phyloP scores from a whole-genome alignment of 441 rosid genomes.

The Theobroma grandiflorum region DNA sequence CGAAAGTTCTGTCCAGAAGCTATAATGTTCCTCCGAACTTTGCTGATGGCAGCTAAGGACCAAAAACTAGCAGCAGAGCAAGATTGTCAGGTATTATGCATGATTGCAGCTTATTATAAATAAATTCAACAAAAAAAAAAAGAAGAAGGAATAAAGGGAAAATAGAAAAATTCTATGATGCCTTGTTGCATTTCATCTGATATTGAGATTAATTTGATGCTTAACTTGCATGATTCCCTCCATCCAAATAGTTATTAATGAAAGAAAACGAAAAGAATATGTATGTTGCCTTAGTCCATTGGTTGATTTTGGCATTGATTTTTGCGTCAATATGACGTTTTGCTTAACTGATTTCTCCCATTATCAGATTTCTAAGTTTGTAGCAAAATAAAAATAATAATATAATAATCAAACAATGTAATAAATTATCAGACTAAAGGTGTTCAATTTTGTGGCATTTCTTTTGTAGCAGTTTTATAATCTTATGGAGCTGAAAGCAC shows the following conservation, averaged over 20 bases:
- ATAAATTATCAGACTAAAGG: neutral
- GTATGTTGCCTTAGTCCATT: neutral
- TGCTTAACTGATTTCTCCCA: neutral
- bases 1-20: constrained; percentile 89
- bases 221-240: constrained; percentile 10
- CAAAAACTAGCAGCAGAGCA: constrained; percentile 45
- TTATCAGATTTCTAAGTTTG: neutral
- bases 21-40: constrained; percentile 63
- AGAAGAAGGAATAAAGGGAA: neutral
- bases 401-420: neutral
- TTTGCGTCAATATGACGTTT: neutral
- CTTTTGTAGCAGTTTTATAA: constrained; percentile 62
- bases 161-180: neutral
- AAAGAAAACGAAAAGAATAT: neutral
- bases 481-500: constrained; percentile 64
- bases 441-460: neutral
- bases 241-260: neutral
- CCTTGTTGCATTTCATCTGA: neutral
- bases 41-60: constrained; percentile 64
- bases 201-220: neutral
- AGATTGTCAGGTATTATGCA: constrained; percentile 67
- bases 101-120: neutral
- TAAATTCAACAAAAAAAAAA: neutral
- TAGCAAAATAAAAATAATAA: neutral
- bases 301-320: neutral